Conservation (phyloP, 108 stramenopile genomes). For the Fistulifera pelliculosa region DNA sequence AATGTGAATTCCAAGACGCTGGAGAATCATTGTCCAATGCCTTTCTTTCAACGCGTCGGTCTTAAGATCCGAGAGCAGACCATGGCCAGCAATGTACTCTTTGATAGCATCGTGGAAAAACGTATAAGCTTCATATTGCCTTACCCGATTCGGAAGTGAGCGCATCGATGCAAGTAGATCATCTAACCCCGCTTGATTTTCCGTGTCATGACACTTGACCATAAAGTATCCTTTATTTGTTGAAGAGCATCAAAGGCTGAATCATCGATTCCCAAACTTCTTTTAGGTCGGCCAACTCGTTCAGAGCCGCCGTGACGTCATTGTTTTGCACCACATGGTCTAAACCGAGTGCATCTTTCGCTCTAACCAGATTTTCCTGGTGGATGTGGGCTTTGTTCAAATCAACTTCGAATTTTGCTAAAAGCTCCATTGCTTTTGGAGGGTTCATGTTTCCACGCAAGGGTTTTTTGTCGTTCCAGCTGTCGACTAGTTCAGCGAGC, state of each 20-base stretch:
- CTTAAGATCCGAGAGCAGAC: conserved; percentile 81
- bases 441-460: conserved; percentile 74
- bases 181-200: conserved; percentile 84
- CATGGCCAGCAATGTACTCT: conserved; percentile 52
- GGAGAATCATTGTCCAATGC: conserved; percentile 89
- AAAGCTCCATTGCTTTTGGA: conserved; percentile 68
- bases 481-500: conserved; percentile 50
- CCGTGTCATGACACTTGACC: conserved; percentile 78
- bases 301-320: conserved; percentile 47
- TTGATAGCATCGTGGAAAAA: conserved; percentile 74
- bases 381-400: conserved; percentile 72
- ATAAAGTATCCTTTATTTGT: conserved; percentile 78
- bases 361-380: conserved; percentile 64
- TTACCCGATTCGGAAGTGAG: conserved; percentile 84
- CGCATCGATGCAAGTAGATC: conserved; percentile 83
- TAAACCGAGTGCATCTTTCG: conserved; percentile 82
- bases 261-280: conserved; percentile 89
- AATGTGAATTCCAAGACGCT: conserved; percentile 64
- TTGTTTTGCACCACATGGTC: conserved; percentile 44
- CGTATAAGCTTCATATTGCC: conserved; percentile 93
- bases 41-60: conserved; percentile 95
- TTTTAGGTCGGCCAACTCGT: conserved; percentile 75
- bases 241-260: conserved; percentile 50
- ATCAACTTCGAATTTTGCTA: conserved; percentile 75
- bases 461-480: conserved; percentile 84